Base-by-base conservation (phyloP, 768 basidiomycete genomes). In the Hericium rajendrae region DNA sequence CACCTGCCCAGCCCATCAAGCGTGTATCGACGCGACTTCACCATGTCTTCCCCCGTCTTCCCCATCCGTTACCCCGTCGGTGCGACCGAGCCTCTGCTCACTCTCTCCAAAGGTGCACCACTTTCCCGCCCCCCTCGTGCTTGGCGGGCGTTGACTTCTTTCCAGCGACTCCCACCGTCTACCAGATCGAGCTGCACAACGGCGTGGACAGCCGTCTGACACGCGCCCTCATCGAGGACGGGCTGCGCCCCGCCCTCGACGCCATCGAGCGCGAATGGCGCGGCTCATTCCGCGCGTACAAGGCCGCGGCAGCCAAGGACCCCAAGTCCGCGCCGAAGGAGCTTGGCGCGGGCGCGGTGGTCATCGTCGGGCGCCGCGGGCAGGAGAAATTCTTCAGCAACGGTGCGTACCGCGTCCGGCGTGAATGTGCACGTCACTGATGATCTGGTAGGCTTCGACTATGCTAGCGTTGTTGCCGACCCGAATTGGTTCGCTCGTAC, bases 381-480 rank as follows among this genome's bases (percentile, higher is more conserved):
- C 90, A 93, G 68, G 82, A 91, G 69, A 93, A 91, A 70, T 93
- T 91, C 76, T 93, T 93, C 70, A 89, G 86, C 71, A 92, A 91
- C 62, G 90, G 89, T 81, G 57, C 28, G 73, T 59, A 26, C 5
- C 18, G 49, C 18, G 32, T 32, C 18, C 2, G 50, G 22, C n/a
- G 51, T 53, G 32, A 12, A 24, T 18, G 13, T 43, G 48, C 20
- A 48, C 32, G n/a, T 16, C 26, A 32, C 46, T 6, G 18, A 9
- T 18, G 28, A 15, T 8, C 38, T 5, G 28, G 24, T 58, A 87
- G 86, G 86, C 1, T 79, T 92, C 59, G 82, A 87, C 66, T 85
- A 80, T 60, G 75, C 73, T 3, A 79, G 73, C 40, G 71, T 79
- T 6, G 66, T 73, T 32, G 68, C 71, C 32, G 76, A 89, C 60